Conservation (phyloP, 2,329 filamentous ascomycete genomes). For the Paraconiothyrium sp. region DNA sequence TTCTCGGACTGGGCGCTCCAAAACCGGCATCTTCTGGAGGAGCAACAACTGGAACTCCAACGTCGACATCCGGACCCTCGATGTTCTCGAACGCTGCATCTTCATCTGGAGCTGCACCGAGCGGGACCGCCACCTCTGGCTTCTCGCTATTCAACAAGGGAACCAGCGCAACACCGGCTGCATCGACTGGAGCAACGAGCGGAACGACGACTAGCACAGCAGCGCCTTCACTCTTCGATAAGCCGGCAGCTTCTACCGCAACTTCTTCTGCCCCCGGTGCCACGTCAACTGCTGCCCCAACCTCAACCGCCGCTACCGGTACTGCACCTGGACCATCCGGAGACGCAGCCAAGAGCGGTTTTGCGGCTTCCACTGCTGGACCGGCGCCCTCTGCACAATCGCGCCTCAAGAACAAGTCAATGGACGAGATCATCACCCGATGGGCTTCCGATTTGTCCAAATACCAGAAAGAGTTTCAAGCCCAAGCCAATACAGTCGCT, state of each 20-base stretch:
- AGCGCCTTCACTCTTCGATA: background rate
- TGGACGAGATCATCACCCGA: conserved; percentile 97
- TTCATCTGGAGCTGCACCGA: conserved; percentile 28
- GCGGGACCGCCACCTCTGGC: conserved; percentile 24
- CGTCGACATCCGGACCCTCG: conserved; percentile 19
- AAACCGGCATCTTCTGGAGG: conserved; percentile 30
- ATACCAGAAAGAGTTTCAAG: conserved; percentile 96
- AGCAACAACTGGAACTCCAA: conserved; percentile 10
- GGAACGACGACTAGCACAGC: conserved; percentile 9
- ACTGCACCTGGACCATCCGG: conserved; percentile 27
- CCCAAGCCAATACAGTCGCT: conserved; percentile 86
- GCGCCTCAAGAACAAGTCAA: conserved; percentile 95
- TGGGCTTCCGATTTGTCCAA: conserved; percentile 96
- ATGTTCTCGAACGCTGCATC: conserved; percentile 25
- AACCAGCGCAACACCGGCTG: conserved; percentile 17
- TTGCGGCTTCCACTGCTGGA: conserved; percentile 80
- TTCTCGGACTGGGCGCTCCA: conserved; percentile 31
- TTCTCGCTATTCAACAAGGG: conserved; percentile 19
- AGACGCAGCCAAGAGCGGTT: conserved; percentile 45
- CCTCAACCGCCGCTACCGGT: conserved; percentile 26
- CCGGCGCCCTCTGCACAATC: conserved; percentile 82
- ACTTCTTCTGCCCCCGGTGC: background rate
- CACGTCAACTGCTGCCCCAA: conserved; percentile 6
- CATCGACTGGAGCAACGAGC: conserved; percentile 32
- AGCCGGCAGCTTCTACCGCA: background rate